These are phyloP conservation scores for Aspergillus sp. DNA, from an alignment of 2,329 filamentous ascomycete genomes.

Conservation along the genomic window DNA sequence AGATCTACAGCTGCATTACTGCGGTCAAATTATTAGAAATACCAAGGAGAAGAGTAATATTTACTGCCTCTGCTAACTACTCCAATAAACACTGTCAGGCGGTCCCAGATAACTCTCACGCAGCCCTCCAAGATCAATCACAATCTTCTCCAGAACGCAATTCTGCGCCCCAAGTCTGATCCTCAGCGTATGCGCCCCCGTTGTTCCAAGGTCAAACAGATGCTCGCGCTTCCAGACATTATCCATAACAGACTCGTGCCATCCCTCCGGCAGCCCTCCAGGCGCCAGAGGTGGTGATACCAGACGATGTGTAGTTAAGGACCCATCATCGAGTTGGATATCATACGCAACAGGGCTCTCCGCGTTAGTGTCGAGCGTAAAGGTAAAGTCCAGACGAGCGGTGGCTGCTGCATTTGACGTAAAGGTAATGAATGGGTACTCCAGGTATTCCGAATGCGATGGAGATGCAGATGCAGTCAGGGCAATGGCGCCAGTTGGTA, in stretches of 20 bases:
- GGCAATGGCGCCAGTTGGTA: constrained; percentile 58
- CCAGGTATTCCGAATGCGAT: constrained; percentile 52
- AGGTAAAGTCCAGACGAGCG: constrained; percentile 41
- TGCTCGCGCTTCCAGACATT: constrained; percentile 32
- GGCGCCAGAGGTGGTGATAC: constrained; percentile 30
- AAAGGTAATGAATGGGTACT: constrained; percentile 64
- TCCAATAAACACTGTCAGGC: constrained; percentile 46
- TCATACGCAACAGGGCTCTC: constrained; percentile 52
- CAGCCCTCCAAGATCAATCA: constrained; percentile 57
- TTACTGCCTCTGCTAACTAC: too few relatives aligned
- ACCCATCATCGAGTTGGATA: constrained; percentile 41
- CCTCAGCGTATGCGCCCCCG: constrained; percentile 46
- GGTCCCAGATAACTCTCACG: constrained; percentile 57
- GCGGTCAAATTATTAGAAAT: too few relatives aligned
- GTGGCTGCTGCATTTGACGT: constrained; percentile 45
- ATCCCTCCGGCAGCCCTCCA: constrained; percentile 12
- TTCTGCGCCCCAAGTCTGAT: constrained; percentile 55
- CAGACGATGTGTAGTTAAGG: neutral
- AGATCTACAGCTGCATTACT: too few relatives aligned
- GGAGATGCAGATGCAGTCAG: constrained; percentile 51
- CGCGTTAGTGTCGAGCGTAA: constrained; percentile 48
- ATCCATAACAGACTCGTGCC: constrained; percentile 9
- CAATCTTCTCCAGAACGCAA: constrained; percentile 57
- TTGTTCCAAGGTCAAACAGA: constrained; percentile 40
- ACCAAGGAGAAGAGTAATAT: too few relatives aligned